Evolutionary conservation across 208 protist genomes (phyloP).

Genomic region (Jaenimonas drosophilae): DNA sequence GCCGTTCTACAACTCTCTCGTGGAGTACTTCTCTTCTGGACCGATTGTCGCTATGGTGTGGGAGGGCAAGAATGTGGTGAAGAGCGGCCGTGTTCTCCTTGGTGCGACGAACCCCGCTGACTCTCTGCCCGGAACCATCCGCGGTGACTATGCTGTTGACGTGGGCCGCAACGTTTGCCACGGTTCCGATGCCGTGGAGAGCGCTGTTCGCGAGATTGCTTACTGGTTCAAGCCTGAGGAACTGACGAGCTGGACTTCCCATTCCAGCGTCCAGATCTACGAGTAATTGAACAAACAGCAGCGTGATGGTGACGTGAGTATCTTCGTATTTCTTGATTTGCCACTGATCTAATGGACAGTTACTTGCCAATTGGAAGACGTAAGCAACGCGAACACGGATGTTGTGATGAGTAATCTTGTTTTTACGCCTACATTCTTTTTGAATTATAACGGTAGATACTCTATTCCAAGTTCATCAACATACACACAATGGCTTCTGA

Average conservation of each 20-base stretch:
- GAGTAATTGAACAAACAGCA: constrained; percentile 24
- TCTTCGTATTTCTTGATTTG: not conserved
- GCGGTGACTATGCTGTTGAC: constrained; percentile 94
- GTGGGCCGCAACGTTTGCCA: constrained; percentile 96
- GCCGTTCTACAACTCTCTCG: constrained; percentile 92
- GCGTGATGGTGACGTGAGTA: not conserved
- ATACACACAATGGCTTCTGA: constrained; percentile 59
- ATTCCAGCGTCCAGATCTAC: constrained; percentile 78
- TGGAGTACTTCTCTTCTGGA: constrained; percentile 94
- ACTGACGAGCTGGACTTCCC: constrained; percentile 70
- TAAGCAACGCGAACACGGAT: too few relatives aligned
- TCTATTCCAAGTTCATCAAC: too few relatives aligned
- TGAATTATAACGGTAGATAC: too few relatives aligned
- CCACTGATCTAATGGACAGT: too few relatives aligned
- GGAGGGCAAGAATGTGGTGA: constrained; percentile 95
- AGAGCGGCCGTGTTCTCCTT: constrained; percentile 89
- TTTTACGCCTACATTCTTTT: not conserved
- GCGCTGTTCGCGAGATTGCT: constrained; percentile 91
- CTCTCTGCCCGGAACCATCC: constrained; percentile 93
- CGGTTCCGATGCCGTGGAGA: constrained; percentile 93
- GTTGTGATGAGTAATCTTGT: constrained; percentile 1
- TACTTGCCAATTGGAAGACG: too few relatives aligned
- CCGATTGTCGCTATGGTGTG: constrained; percentile 97
- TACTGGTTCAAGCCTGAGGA: constrained; percentile 95
- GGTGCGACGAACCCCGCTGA: constrained; percentile 94